Evolutionary conservation across 2,329 filamentous ascomycete species (phyloP).

Genomic region (Aspergillus niger): DNA sequence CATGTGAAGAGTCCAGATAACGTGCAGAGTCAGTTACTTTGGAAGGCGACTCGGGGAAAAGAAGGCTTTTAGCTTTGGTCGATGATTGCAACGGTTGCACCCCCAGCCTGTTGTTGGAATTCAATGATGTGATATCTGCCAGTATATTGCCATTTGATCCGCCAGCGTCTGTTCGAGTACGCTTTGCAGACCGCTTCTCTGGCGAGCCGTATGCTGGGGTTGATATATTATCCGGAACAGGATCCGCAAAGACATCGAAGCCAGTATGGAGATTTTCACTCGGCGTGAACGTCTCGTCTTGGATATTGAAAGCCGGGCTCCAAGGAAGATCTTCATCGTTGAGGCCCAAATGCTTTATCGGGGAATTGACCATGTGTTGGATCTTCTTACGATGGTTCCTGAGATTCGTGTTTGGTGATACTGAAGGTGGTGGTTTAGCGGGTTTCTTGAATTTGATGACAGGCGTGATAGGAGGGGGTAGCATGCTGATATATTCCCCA

Average conservation of each 20-base stretch:
- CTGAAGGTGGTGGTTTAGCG: conserved; percentile 68
- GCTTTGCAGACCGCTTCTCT: conserved; percentile 56
- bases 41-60: conserved; percentile 45
- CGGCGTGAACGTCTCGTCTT: conserved; percentile 46
- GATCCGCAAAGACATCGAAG: conserved; percentile 60
- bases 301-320: conserved; percentile 55
- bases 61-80: conserved; percentile 33
- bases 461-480: conserved; percentile 78
- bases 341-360: conserved; percentile 54
- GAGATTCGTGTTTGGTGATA: conserved; percentile 90
- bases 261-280: conserved; percentile 48
- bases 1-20: conserved; percentile 41
- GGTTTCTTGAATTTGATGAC: conserved; percentile 76
- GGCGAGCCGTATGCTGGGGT: conserved; percentile 53
- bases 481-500: conserved; percentile 58
- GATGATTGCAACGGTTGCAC: conserved; percentile 39
- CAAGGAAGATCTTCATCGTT: conserved; percentile 46
- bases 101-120: conserved; percentile 38
- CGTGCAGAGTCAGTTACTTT: conserved; percentile 37
- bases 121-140: conserved; percentile 44
- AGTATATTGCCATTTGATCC: conserved; percentile 55
- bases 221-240: conserved; percentile 40
- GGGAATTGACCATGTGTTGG: conserved; percentile 77
- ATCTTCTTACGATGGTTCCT: conserved; percentile 84
- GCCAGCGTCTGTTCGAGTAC: conserved; percentile 53